Evolutionary conservation across 192 early-diverging fungal species (phyloP), one percentile per base, ranked within the genome.

Genomic region (Coemansia biformis): DNA sequence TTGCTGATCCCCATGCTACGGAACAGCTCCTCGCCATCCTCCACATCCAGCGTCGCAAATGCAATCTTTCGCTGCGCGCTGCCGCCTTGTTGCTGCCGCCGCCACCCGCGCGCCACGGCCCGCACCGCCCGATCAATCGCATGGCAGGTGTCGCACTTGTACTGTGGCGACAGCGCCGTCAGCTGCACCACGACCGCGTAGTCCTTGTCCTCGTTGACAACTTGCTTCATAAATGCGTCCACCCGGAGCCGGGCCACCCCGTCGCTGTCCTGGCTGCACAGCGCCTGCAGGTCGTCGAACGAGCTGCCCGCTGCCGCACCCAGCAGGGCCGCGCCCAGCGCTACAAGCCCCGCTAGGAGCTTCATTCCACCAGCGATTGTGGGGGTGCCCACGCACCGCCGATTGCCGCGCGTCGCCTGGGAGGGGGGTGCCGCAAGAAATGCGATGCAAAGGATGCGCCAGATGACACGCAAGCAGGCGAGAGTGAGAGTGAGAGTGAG

Each of bases 111-210:
- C 38, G 68, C 29, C 22, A 72, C 68, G 5, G 68, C 46, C 15
- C 68, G 60, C 22, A 72, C 26, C 14, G 61, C 39, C 26, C 28
- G 35, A 52, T 72, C 68, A 4, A 72, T 32, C 2, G 30, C 43
- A 7, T 53, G 44, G 48, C 68, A 72, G 5, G 62, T 49, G 24
- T 40, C 53, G 53, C 68, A 72, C 34, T 72, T 64, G 61, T 72
- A 72, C 43, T 52, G 46, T n/a, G 68, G 61, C 22, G 57, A 35
- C 11, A 72, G 53, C 23, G 68, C 68, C 21, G 68, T 72, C 16
- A 72, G 57, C 57, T 72, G 68, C 26, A 72, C 51, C 28, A 72
- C 62, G n/a, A 72, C 68, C 16, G 68, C 54, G 41, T 72, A 72
- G 53, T 49, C 53, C 30, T 60, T 64, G 57, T 39, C 43, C 35